Percentiles rank a stretch among this genome's conserved stretches.
Conservation (phyloP, 306 rosid species). For the Clitoria ternatea region DNA sequence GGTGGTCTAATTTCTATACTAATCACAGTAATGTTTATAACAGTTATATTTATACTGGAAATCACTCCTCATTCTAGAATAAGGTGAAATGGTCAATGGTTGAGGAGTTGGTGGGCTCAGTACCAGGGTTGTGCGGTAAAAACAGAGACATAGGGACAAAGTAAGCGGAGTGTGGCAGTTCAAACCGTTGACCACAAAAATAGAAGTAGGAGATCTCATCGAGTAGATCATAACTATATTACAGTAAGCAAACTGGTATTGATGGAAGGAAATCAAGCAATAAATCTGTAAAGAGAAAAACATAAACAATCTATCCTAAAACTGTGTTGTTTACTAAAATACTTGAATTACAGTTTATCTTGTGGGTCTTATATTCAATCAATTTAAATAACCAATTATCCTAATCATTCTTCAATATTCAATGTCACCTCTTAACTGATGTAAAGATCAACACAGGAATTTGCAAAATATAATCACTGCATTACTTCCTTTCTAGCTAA, state of each 20-base stretch:
- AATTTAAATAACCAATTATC: constrained; percentile 14
- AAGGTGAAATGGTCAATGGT: too few relatives aligned
- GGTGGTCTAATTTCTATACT: too few relatives aligned
- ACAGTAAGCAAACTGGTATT: background rate
- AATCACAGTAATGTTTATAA: too few relatives aligned
- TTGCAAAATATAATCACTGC: background rate
- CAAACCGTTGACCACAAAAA: too few relatives aligned
- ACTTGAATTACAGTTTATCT: constrained; percentile 2
- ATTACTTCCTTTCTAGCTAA: constrained; percentile 14
- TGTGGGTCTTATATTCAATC: constrained; percentile 13
- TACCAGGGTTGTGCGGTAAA: too few relatives aligned
- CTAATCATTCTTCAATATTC: constrained; percentile 12
- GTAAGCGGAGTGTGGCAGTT: too few relatives aligned
- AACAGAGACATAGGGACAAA: too few relatives aligned
- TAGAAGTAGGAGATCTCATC: too few relatives aligned
- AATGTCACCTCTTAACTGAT: constrained; percentile 12
- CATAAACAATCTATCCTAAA: background rate
- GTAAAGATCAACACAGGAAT: background rate
- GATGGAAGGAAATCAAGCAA: background rate
- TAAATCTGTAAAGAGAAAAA: background rate
- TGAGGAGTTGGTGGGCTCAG: too few relatives aligned
- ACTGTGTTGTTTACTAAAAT: background rate
- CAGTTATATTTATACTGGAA: too few relatives aligned
- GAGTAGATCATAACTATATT: background rate
- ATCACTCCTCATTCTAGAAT: too few relatives aligned